phyloP scores from a whole-genome alignment of 495 filamentous ascomycete genomes.

The Xylaria grammica region DNA sequence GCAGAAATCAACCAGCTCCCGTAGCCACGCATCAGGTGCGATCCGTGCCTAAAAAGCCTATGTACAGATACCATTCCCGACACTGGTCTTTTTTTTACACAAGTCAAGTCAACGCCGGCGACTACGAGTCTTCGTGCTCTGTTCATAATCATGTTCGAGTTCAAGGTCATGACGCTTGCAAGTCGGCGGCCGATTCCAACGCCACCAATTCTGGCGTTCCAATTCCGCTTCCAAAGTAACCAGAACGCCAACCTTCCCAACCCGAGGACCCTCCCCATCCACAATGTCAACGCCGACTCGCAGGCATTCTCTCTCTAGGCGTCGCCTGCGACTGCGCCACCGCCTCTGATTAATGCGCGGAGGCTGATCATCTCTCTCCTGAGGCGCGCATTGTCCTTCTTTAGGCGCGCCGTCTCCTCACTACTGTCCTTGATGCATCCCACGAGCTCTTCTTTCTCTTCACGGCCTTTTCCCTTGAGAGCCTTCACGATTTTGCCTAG shows the following conservation, averaged over 20 bases:
- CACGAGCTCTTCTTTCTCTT: slow-evolving; percentile 74
- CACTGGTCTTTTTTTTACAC: slow-evolving; percentile 7
- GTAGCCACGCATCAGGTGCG: not conserved
- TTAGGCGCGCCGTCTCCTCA: slow-evolving; percentile 71
- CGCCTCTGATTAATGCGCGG: slow-evolving; percentile 51
- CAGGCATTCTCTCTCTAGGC: slow-evolving; percentile 36
- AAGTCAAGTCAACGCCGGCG: not conserved
- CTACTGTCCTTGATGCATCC: slow-evolving; percentile 66
- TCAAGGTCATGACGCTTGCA: not conserved
- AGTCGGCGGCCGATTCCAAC: slow-evolving; percentile 5
- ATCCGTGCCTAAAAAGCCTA: not conserved
- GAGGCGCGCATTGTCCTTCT: slow-evolving; percentile 76
- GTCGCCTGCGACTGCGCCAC: slow-evolving; percentile 32
- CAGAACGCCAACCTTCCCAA: slow-evolving; percentile 32
- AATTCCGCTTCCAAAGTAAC: slow-evolving; percentile 28
- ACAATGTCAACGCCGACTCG: slow-evolving; percentile 21
- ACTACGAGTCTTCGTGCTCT: not conserved
- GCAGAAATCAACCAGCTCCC: not conserved
- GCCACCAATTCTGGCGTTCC: slow-evolving; percentile 13
- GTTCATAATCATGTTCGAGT: not conserved
- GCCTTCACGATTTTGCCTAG: slow-evolving; percentile 80
- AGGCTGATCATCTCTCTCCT: slow-evolving; percentile 58
- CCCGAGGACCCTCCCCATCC: slow-evolving; percentile 17
- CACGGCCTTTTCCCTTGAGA: slow-evolving; percentile 68
- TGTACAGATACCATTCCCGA: not conserved